These are phyloP conservation scores for Mentha longifolia DNA, from an alignment of 257 asterid species.

Conservation along the genomic window DNA sequence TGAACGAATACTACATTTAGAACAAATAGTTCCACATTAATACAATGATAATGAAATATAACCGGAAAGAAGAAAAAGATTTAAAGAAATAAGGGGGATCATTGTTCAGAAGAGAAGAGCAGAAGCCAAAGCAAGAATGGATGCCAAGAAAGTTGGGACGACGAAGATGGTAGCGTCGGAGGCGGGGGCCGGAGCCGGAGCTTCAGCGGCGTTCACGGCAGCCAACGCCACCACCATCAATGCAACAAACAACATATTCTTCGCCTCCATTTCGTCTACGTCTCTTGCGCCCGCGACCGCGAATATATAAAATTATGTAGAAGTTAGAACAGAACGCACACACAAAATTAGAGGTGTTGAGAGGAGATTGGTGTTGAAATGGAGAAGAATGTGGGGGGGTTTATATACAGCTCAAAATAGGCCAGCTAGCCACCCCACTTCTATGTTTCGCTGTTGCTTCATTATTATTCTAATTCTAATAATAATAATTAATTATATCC, in stretches of 20 bases:
- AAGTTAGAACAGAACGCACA: too few species aligned
- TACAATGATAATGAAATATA: not conserved
- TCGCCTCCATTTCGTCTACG: slow-evolving; percentile 52
- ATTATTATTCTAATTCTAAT: too few species aligned
- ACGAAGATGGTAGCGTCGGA: slow-evolving; percentile 56
- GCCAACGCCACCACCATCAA: slow-evolving; percentile 43
- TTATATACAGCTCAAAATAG: slow-evolving; percentile 26
- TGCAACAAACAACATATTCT: slow-evolving; percentile 48
- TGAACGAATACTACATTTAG: slow-evolving; percentile 4
- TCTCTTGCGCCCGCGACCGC: too few species aligned
- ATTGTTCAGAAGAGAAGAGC: slow-evolving; percentile 47
- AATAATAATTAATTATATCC: not conserved
- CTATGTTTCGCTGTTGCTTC: not conserved
- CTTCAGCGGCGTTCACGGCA: slow-evolving; percentile 52
- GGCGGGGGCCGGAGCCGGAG: slow-evolving; percentile 61
- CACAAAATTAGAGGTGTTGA: too few species aligned
- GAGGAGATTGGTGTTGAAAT: not conserved
- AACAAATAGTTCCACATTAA: slow-evolving; percentile 19
- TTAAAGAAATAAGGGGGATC: not conserved
- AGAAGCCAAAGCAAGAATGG: slow-evolving; percentile 48
- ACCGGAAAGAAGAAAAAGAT: not conserved
- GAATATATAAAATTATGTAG: too few species aligned
- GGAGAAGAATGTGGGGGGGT: slow-evolving; percentile 15
- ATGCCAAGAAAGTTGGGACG: slow-evolving; percentile 51
- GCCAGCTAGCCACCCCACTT: slow-evolving; percentile 24